phyloP scores from a whole-genome alignment of 768 basidiomycete species.

The Pleurotus tuoliensis region DNA sequence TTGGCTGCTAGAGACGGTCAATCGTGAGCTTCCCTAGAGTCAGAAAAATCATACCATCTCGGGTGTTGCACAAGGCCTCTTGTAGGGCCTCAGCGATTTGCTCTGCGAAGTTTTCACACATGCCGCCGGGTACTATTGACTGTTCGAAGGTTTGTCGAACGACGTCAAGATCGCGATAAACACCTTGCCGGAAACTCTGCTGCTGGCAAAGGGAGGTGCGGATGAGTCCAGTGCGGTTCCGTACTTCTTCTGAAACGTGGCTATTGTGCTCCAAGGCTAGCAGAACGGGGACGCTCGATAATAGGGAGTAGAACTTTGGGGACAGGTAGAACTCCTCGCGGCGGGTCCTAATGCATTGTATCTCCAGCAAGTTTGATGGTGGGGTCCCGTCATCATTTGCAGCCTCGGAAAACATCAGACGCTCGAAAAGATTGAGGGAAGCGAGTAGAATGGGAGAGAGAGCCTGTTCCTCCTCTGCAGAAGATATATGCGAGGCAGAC shows the following conservation, averaged over 20 bases:
- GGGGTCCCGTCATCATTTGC: constrained; percentile 31
- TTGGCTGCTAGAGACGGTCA: constrained; percentile 15
- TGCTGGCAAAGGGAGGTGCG: constrained; percentile 58
- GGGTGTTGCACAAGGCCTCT: constrained; percentile 63
- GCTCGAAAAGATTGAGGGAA: constrained; percentile 59
- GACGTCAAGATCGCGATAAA: constrained; percentile 70
- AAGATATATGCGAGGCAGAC: constrained; percentile 39
- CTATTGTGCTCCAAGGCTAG: constrained; percentile 67
- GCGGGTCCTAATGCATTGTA: constrained; percentile 67
- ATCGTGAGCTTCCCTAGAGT: background rate
- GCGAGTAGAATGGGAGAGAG: constrained; percentile 53
- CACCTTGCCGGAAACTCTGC: constrained; percentile 68
- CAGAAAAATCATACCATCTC: constrained; percentile 39
- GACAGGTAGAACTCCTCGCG: constrained; percentile 65
- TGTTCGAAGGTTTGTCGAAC: constrained; percentile 68
- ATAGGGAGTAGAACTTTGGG: constrained; percentile 60
- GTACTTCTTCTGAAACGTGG: constrained; percentile 45
- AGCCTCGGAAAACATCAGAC: constrained; percentile 54
- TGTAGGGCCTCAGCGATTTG: constrained; percentile 64
- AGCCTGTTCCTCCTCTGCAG: constrained; percentile 33
- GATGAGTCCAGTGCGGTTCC: constrained; percentile 45
- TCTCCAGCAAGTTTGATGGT: constrained; percentile 53
- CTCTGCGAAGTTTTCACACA: constrained; percentile 51
- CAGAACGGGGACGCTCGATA: constrained; percentile 62
- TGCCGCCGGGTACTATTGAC: constrained; percentile 45